A percentile compares a stretch with the other conserved stretches of the same genome.
phyloP scores from a whole-genome alignment of 192 early-diverging fungal genomes.

The Coemansia sp. region DNA sequence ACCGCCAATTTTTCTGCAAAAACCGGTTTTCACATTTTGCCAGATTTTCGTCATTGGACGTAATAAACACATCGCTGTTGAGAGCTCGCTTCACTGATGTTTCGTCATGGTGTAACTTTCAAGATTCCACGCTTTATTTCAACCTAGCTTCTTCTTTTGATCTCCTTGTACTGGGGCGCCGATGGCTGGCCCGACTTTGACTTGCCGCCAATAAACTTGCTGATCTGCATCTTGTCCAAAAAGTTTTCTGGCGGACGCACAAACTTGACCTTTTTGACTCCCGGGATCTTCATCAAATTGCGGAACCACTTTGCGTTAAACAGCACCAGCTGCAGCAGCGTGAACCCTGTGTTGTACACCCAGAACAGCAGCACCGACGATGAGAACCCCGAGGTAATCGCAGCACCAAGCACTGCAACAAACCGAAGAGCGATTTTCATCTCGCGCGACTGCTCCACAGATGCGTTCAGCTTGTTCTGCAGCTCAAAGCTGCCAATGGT shows the following conservation, averaged over 20 bases:
- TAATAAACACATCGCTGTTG: no score
- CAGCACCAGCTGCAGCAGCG: slow-evolving; percentile 63
- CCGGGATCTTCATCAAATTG: slow-evolving; percentile 57
- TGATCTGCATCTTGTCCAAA: slow-evolving; percentile 12
- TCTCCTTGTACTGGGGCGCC: no score
- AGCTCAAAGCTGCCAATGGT: slow-evolving; percentile 74
- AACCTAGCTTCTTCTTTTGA: no score
- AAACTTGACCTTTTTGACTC: slow-evolving; percentile 23
- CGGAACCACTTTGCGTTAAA: slow-evolving; percentile 62
- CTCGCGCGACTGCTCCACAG: slow-evolving; percentile 7
- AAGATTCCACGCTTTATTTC: no score
- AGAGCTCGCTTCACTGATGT: no score
- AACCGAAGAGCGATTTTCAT: slow-evolving; percentile 52
- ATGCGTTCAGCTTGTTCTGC: slow-evolving; percentile 29
- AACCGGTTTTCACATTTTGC: no score
- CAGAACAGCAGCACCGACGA: slow-evolving; percentile 78
- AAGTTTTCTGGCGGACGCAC: slow-evolving; percentile 11
- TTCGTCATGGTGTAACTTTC: no score
- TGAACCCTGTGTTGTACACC: slow-evolving; percentile 71
- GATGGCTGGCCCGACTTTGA: not conserved
- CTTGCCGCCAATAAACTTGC: slow-evolving; percentile 12
- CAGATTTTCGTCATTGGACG: no score
- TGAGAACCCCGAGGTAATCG: slow-evolving; percentile 53
- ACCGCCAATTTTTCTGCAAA: no score
- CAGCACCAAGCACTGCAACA: slow-evolving; percentile 42